Evolutionary conservation across 2,329 filamentous ascomycete genomes (phyloP).

Genomic region (Penicillium sp.): DNA sequence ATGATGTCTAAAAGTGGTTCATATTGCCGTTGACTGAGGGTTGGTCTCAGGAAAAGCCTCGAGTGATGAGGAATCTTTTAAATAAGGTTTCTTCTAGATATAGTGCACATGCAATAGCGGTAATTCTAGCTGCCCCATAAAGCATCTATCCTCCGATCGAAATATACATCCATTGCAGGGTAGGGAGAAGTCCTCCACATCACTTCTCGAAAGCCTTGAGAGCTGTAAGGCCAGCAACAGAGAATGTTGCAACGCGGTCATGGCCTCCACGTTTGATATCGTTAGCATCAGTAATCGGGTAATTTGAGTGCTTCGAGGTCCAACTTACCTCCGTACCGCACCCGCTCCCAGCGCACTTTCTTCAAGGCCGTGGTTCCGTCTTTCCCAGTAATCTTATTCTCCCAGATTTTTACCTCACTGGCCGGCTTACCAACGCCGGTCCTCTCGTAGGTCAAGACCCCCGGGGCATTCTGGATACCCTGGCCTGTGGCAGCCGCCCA

Average conservation of each 20-base stretch:
- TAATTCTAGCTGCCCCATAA: not conserved
- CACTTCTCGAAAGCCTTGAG: conserved; percentile 35
- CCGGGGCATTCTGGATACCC: conserved; percentile 22
- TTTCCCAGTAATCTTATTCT: conserved; percentile 22
- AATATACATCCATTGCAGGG: not conserved
- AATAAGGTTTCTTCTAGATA: no score
- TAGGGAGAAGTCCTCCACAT: not conserved
- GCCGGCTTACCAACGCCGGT: conserved; percentile 25
- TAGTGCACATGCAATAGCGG: no score
- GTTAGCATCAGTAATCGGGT: not conserved
- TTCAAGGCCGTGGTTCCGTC: conserved; percentile 29
- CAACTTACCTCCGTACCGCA: conserved; percentile 41
- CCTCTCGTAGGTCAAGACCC: conserved; percentile 28
- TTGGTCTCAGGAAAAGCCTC: no score
- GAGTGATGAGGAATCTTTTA: no score
- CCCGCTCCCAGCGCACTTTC: conserved; percentile 42
- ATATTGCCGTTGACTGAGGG: no score
- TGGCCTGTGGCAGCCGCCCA: conserved; percentile 39
- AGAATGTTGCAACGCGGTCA: conserved; percentile 41
- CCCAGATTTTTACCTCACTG: conserved; percentile 39
- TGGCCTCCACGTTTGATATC: conserved; percentile 29
- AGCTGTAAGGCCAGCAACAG: conserved; percentile 36
- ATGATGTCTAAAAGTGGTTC: no score
- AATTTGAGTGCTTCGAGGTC: not conserved
- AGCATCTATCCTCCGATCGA: not conserved